phyloP scores from a whole-genome alignment of 2,329 filamentous ascomycete species.

The Aschersonia sp. region DNA sequence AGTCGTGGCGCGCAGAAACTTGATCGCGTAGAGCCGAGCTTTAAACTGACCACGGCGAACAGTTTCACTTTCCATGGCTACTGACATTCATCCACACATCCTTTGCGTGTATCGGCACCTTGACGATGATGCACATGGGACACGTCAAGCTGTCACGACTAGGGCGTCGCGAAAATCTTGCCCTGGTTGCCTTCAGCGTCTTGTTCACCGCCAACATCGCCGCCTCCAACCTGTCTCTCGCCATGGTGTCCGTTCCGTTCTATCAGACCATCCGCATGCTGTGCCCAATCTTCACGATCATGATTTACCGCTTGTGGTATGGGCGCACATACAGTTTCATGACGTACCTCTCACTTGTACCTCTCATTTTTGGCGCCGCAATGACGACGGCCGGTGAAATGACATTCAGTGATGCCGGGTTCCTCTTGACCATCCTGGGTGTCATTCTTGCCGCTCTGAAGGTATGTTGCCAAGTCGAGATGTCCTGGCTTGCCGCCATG shows the following conservation, averaged over 20 bases:
- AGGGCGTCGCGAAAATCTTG: conserved; percentile 34
- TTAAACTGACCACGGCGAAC: neutral
- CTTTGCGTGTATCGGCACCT: conserved; percentile 42
- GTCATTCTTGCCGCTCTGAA: conserved; percentile 41
- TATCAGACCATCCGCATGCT: conserved; percentile 50
- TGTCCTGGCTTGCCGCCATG: neutral
- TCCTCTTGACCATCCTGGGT: conserved; percentile 37
- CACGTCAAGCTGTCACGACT: conserved; percentile 38
- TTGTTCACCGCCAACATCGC: conserved; percentile 51
- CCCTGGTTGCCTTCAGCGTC: conserved; percentile 42
- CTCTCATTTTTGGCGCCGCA: conserved; percentile 43
- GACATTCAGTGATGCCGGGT: conserved; percentile 43
- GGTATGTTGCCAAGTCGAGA: conserved; percentile 14
- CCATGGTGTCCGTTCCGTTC: conserved; percentile 49
- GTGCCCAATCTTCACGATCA: conserved; percentile 44
- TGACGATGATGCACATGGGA: conserved; percentile 32
- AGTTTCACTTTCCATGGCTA: conserved; percentile 47
- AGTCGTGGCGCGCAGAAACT: conserved; percentile 7
- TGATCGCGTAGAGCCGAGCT: neutral
- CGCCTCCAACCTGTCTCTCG: conserved; percentile 47
- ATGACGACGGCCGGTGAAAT: conserved; percentile 48
- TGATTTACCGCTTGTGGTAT: conserved; percentile 44
- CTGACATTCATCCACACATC: conserved; percentile 42
- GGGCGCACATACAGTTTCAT: conserved; percentile 36
- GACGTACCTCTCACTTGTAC: conserved; percentile 45